Conservation (phyloP, 1,139 yeast genomes). For the Kurtzmaniella natalensis region DNA sequence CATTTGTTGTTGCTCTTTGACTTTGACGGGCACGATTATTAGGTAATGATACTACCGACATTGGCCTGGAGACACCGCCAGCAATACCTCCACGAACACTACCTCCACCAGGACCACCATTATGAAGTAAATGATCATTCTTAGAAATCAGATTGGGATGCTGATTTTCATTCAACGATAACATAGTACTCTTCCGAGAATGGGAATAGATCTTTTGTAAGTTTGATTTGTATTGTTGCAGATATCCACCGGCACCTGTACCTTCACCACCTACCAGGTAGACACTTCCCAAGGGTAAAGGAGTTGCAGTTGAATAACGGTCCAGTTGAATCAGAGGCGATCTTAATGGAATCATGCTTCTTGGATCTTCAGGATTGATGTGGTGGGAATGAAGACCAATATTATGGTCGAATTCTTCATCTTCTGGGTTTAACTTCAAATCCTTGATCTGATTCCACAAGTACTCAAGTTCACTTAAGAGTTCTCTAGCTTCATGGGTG, state of each 20-base stretch:
- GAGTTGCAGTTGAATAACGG: slow-evolving; percentile 36
- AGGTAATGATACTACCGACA: slow-evolving; percentile 25
- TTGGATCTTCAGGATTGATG: slow-evolving; percentile 17
- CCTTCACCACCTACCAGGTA: too few species aligned
- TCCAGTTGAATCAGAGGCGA: slow-evolving; percentile 40
- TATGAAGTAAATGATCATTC: too few species aligned
- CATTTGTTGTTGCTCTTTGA: neutral
- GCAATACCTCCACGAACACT: slow-evolving; percentile 9
- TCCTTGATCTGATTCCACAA: slow-evolving; percentile 75
- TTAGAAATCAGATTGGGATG: slow-evolving; percentile 36
- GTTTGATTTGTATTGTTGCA: slow-evolving; percentile 27
- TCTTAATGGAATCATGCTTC: slow-evolving; percentile 33
- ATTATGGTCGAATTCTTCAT: slow-evolving; percentile 17
- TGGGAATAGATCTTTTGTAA: slow-evolving; percentile 44
- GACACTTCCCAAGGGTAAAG: slow-evolving; percentile 24
- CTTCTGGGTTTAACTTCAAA: slow-evolving; percentile 32
- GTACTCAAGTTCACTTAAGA: slow-evolving; percentile 61
- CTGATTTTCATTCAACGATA: slow-evolving; percentile 35
- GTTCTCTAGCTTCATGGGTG: slow-evolving; percentile 62
- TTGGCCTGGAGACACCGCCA: slow-evolving; percentile 12
- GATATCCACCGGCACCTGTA: slow-evolving; percentile 20
- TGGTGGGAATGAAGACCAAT: slow-evolving; percentile 7
- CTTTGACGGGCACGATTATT: slow-evolving; percentile 7
- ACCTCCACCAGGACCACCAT: too few species aligned
- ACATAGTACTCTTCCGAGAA: slow-evolving; percentile 37